Conservation (phyloP, 2,329 filamentous ascomycete species). For the Cadophora sp. region DNA sequence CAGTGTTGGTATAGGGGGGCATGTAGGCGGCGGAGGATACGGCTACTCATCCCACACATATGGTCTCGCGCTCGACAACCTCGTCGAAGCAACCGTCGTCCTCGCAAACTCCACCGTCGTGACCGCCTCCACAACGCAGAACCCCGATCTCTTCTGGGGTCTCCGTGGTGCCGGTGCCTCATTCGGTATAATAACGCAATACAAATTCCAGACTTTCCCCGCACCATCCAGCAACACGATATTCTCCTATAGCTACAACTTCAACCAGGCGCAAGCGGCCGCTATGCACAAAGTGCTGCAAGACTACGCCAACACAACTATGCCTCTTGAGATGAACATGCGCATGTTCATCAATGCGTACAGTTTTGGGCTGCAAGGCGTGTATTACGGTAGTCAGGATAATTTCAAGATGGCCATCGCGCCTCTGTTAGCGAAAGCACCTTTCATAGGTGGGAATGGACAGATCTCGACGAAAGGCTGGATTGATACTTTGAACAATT, state of each 20-base stretch:
- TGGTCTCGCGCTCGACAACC: slow-evolving; percentile 31
- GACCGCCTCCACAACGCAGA: slow-evolving; percentile 48
- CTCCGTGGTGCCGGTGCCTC: slow-evolving; percentile 45
- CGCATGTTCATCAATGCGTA: slow-evolving; percentile 25
- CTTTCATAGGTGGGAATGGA: slow-evolving; percentile 24
- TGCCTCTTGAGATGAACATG: slow-evolving; percentile 33
- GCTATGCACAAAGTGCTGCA: slow-evolving; percentile 24
- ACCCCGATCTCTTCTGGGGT: slow-evolving; percentile 57
- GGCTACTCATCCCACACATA: slow-evolving; percentile 33
- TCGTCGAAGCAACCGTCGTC: slow-evolving; percentile 30
- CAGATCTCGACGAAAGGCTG: slow-evolving; percentile 23
- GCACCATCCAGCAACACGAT: slow-evolving; percentile 50
- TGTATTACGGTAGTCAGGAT: slow-evolving; percentile 30
- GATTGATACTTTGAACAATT: slow-evolving; percentile 28
- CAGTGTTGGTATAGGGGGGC: slow-evolving; percentile 32
- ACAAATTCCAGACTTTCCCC: slow-evolving; percentile 54
- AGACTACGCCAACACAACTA: slow-evolving; percentile 31
- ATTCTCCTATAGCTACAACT: slow-evolving; percentile 27
- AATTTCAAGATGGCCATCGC: slow-evolving; percentile 27
- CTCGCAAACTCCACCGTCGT: slow-evolving; percentile 37
- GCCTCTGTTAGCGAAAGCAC: slow-evolving; percentile 21
- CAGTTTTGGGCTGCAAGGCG: slow-evolving; percentile 22
- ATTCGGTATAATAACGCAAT: slow-evolving; percentile 45
- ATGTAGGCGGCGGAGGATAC: slow-evolving; percentile 33
- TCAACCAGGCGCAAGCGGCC: slow-evolving; percentile 17